Conservation (phyloP, 208 protist genomes). For the Tritrichomonas musculus region DNA sequence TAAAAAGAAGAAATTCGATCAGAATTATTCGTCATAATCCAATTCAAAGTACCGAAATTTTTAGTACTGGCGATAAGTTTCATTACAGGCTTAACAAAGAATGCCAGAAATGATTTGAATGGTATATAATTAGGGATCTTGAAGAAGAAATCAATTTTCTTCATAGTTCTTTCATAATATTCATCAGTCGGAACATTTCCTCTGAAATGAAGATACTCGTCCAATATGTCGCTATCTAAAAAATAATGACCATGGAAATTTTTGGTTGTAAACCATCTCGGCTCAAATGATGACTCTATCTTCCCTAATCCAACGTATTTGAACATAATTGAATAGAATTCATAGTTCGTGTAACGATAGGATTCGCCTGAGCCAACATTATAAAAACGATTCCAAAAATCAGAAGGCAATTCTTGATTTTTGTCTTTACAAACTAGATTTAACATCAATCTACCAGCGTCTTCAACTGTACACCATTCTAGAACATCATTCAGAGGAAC, state of each 20-base stretch:
- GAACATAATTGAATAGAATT: neutral
- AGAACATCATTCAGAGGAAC: neutral
- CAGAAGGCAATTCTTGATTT: neutral
- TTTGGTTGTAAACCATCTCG: neutral
- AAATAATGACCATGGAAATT: conserved; percentile 14
- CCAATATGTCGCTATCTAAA: neutral
- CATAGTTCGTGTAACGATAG: neutral
- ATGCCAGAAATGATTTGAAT: neutral
- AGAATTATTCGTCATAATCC: neutral
- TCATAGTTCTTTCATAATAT: neutral
- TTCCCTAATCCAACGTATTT: neutral
- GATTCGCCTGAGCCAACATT: neutral
- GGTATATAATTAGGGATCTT: neutral
- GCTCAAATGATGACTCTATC: neutral
- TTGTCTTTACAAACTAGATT: too few relatives aligned
- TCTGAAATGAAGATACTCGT: neutral
- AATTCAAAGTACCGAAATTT: neutral
- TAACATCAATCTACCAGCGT: neutral
- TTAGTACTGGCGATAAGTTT: neutral
- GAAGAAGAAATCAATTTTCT: neutral
- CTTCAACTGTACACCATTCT: conserved; percentile 4
- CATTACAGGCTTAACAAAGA: neutral
- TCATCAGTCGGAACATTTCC: neutral
- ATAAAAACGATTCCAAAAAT: neutral
- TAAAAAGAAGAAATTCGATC: neutral